Conservation (phyloP, 2,329 filamentous ascomycete genomes). For the Ambrosiella xylebori region DNA sequence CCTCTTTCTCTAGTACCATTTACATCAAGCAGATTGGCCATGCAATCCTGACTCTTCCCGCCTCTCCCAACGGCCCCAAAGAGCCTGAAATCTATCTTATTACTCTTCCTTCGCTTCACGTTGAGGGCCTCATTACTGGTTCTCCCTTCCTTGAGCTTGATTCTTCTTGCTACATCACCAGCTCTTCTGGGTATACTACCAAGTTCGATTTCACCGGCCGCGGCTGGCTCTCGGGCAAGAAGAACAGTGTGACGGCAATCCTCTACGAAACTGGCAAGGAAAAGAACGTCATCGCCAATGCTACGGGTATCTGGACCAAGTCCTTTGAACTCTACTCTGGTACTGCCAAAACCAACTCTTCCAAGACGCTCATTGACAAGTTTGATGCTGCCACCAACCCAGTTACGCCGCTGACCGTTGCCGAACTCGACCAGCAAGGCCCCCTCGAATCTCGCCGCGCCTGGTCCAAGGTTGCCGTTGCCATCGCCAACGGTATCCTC, state of each 20-base stretch:
- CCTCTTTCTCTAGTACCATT: conserved; percentile 84
- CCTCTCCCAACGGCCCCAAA: conserved; percentile 18
- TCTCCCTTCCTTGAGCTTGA: conserved; percentile 85
- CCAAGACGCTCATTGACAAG: conserved; percentile 33
- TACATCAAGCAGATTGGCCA: conserved; percentile 91
- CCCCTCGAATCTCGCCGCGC: conserved; percentile 74
- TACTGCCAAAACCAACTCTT: conserved; percentile 30
- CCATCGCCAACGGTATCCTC: conserved; percentile 63
- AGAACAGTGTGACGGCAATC: conserved; percentile 69
- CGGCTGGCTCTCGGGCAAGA: conserved; percentile 90
- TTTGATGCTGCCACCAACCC: conserved; percentile 42
- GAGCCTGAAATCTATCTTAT: conserved; percentile 64
- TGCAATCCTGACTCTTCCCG: conserved; percentile 59
- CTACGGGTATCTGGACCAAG: conserved; percentile 81
- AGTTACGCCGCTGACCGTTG: conserved; percentile 52
- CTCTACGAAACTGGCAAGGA: conserved; percentile 55
- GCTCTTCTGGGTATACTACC: conserved; percentile 69
- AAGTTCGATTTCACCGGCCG: conserved; percentile 88
- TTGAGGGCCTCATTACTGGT: conserved; percentile 78
- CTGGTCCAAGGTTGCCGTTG: conserved; percentile 71
- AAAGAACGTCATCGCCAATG: conserved; percentile 61
- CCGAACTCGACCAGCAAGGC: conserved; percentile 62
- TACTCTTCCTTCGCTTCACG: conserved; percentile 77
- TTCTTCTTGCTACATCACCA: conserved; percentile 66
- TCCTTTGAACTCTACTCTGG: conserved; percentile 61